Conservation (phyloP, 257 asterid genomes). For the Orobanche coerulescens region DNA sequence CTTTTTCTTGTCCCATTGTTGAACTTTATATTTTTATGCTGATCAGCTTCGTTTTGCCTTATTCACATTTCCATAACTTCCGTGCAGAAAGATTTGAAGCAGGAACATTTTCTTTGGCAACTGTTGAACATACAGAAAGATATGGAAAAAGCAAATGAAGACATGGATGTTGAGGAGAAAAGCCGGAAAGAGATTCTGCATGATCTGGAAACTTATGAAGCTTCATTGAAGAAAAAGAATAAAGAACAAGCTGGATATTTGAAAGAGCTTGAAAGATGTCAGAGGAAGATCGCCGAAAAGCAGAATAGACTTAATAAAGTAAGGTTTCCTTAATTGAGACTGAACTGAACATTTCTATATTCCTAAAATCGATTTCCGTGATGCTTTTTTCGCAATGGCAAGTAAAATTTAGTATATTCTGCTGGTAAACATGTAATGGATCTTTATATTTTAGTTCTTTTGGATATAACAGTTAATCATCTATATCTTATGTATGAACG, state of each 20-base stretch:
- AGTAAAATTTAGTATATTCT: background rate
- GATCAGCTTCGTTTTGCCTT: background rate
- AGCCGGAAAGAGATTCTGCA: slow-evolving; percentile 68
- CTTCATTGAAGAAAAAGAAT: slow-evolving; percentile 61
- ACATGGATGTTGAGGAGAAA: slow-evolving; percentile 64
- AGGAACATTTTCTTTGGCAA: slow-evolving; percentile 89
- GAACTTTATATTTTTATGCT: background rate
- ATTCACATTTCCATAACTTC: slow-evolving; percentile 14
- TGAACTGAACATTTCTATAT: background rate
- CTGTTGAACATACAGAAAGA: slow-evolving; percentile 72
- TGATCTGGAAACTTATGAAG: slow-evolving; percentile 67
- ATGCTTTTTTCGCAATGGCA: slow-evolving; percentile 11
- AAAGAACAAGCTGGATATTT: slow-evolving; percentile 70
- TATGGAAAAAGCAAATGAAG: slow-evolving; percentile 65
- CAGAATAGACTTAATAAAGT: slow-evolving; percentile 76
- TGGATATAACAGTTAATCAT: background rate
- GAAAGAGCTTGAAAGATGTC: slow-evolving; percentile 68
- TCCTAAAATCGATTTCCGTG: slow-evolving; percentile 3
- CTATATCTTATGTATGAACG: background rate
- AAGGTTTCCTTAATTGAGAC: slow-evolving; percentile 21
- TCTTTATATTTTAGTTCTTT: background rate
- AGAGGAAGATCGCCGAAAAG: slow-evolving; percentile 68
- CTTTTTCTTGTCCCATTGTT: background rate
- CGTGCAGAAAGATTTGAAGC: slow-evolving; percentile 81
- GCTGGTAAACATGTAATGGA: slow-evolving; percentile 5